Evolutionary conservation across 371 early-diverging fungal species (phyloP).

Genomic region (Mortierella sp.): DNA sequence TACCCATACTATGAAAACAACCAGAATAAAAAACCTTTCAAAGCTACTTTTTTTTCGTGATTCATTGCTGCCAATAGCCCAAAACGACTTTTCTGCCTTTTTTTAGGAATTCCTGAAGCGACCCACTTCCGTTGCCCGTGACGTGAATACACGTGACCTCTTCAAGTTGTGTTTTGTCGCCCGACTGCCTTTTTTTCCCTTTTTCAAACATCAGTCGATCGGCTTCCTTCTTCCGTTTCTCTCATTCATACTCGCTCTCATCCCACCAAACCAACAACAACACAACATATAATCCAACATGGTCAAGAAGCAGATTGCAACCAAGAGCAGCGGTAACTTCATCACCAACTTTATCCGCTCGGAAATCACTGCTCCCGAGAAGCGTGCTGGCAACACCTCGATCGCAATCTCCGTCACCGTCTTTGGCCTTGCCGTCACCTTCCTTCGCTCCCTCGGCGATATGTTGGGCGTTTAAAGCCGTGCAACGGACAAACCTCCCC

Average conservation of each 20-base stretch:
- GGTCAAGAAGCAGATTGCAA: constrained; percentile 54
- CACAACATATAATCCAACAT: constrained; percentile 27
- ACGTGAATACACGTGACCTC: background rate
- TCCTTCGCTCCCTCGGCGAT: constrained; percentile 76
- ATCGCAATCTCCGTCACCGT: constrained; percentile 74
- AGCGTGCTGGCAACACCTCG: constrained; percentile 68
- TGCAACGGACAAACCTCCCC: background rate
- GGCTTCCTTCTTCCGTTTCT: constrained; percentile 6
- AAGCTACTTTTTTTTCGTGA: no score
- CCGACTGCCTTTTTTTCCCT: constrained; percentile 8
- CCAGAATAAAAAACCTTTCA: background rate
- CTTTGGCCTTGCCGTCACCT: constrained; percentile 73
- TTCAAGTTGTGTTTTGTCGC: background rate
- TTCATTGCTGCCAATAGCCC: no score
- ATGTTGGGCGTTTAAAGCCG: constrained; percentile 69
- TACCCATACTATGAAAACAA: background rate
- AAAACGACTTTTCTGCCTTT: no score
- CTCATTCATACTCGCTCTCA: background rate
- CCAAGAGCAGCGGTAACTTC: constrained; percentile 55
- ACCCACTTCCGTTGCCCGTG: no score
- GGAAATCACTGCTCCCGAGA: constrained; percentile 60
- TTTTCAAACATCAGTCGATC: constrained; percentile 10
- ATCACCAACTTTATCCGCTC: constrained; percentile 58
- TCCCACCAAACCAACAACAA: constrained; percentile 15
- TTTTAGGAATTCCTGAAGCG: no score